Evolutionary conservation across 129 eudicot species (phyloP).

Genomic region (Saussurea involucrata): DNA sequence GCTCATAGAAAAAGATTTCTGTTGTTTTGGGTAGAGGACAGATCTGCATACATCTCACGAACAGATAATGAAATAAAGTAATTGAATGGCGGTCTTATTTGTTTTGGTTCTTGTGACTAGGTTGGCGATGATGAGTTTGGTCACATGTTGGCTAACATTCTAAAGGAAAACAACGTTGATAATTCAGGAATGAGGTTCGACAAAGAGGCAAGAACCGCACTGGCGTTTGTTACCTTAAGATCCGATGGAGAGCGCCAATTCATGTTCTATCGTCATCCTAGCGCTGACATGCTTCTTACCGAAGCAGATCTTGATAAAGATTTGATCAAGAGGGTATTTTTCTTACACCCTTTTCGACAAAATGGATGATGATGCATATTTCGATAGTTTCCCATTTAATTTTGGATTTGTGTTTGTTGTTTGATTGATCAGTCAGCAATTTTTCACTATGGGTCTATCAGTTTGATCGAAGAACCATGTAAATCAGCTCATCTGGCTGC

Average conservation of each 20-base stretch:
- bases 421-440: constrained; percentile 29
- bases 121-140: constrained; percentile 60
- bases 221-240: constrained; percentile 48
- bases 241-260: constrained; percentile 52
- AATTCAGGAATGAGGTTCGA: constrained; percentile 45
- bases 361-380: neutral
- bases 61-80: neutral
- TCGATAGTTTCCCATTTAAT: neutral
- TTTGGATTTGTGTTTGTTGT: neutral
- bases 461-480: constrained; percentile 49
- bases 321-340: constrained; percentile 33
- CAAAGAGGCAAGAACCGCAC: constrained; percentile 43
- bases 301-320: constrained; percentile 38
- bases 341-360: neutral
- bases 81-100: neutral
- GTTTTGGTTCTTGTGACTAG: constrained; percentile 5
- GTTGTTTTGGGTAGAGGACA: no score
- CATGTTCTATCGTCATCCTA: constrained; percentile 52
- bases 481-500: constrained; percentile 53
- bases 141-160: constrained; percentile 40
- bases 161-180: constrained; percentile 41
- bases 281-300: constrained; percentile 58
- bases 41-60: neutral
- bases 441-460: constrained; percentile 54
- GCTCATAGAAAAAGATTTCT: neutral